Base-by-base conservation (phyloP, 768 basidiomycete species). In the Podaxis sp. region DNA sequence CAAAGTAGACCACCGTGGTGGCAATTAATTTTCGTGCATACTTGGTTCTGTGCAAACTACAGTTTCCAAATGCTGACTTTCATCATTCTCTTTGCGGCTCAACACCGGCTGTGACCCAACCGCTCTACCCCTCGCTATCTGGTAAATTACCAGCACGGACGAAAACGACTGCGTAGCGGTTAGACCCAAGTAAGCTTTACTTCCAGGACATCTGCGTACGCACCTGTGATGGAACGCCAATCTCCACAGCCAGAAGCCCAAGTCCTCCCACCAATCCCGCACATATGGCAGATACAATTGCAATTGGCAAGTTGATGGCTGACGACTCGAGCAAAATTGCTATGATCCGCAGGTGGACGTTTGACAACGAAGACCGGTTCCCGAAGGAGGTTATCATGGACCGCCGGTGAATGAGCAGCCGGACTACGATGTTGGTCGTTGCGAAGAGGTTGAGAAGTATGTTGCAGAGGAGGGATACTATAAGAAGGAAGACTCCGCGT, bases 361-460 rank as follows among this genome's bases (percentile, higher is more conserved):
- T 36, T 13, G 57, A 3, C 10, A 38, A 18, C 13, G 48, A 21
- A 1, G 57, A 25, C 37, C 47, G 4, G 10, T 21, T 5, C 10
- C 47, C 47, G 16, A 58, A 58, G 18, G 57, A 58, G 5, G n/a
- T 2, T 21, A 58, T 58, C 36, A 50, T 58, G 13, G 13, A 13
- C 9, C 57, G 47, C 2, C 57, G 57, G 23, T 58, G 57, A 13
- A 58, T 37, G 32, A 58, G 57, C 1, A 58, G 16, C 7, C 48
- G 57, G 10, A 58, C 36, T 1, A 50, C 11, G 47, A 58, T 58
- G 25, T 58, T 50, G 3, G 21, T 13, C 1, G 57, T 48, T n/a
- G 57, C 36, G 35, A 58, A 58, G n/a, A 50, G 35, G 23, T 58
- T 58, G 35, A 58, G 57, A 27, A 37, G 21, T 35, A 58, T 37